phyloP scores from a whole-genome alignment of 768 basidiomycete species.

The Leucocoprinus birnbaumii region DNA sequence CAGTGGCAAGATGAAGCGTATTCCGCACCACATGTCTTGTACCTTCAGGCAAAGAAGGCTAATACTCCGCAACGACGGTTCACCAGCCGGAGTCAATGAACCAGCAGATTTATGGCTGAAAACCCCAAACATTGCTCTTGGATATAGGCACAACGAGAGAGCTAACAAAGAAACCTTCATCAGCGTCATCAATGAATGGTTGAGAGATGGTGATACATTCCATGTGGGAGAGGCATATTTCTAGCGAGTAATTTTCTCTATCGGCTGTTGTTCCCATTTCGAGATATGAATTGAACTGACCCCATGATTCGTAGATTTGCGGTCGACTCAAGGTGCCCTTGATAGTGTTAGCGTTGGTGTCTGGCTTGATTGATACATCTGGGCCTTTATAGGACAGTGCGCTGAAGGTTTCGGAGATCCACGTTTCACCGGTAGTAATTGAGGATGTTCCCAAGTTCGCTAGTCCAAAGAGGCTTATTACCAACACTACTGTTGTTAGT shows the following conservation, averaged over 20 bases:
- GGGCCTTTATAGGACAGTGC: constrained; percentile 54
- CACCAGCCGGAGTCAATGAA: constrained; percentile 51
- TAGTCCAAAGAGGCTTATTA: constrained; percentile 61
- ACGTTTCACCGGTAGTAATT: constrained; percentile 80
- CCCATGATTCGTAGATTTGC: constrained; percentile 46
- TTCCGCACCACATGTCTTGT: constrained; percentile 55
- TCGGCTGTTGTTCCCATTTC: background rate
- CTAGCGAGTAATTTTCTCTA: constrained; percentile 43
- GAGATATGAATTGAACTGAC: constrained; percentile 6
- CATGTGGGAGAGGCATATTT: constrained; percentile 57
- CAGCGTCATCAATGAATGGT: constrained; percentile 74
- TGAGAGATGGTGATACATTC: constrained; percentile 73
- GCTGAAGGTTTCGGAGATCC: constrained; percentile 74
- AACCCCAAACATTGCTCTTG: constrained; percentile 53
- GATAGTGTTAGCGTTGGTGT: background rate
- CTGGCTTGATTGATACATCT: background rate
- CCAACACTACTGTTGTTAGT: constrained; percentile 70
- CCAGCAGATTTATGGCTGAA: constrained; percentile 64
- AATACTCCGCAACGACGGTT: constrained; percentile 58
- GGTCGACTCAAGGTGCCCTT: constrained; percentile 67
- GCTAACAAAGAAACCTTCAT: constrained; percentile 67
- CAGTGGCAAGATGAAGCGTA: constrained; percentile 34
- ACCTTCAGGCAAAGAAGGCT: constrained; percentile 60
- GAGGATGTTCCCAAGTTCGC: constrained; percentile 64
- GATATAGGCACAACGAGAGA: constrained; percentile 72